Evolutionary conservation across 2,329 filamentous ascomycete genomes (phyloP).

Genomic region (Passalora sequoiae): DNA sequence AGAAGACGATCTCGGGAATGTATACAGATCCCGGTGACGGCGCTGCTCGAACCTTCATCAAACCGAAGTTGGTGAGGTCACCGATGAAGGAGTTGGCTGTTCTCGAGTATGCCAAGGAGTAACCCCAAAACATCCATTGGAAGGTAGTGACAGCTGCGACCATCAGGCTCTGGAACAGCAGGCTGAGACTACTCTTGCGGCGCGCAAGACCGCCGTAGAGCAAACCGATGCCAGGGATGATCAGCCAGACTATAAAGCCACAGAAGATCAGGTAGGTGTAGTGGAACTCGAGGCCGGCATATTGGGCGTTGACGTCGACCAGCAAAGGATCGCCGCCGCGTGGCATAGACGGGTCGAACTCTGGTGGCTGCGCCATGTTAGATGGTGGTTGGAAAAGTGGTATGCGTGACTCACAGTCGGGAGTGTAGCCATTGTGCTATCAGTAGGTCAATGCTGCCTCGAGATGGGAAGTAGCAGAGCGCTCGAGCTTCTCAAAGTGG

Average conservation of each 20-base stretch:
- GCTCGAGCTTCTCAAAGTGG: too few relatives aligned
- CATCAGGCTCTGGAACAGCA: slow-evolving; percentile 60
- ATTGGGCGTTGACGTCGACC: slow-evolving; percentile 56
- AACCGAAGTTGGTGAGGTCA: slow-evolving; percentile 56
- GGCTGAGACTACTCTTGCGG: slow-evolving; percentile 56
- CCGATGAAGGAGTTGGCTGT: slow-evolving; percentile 60
- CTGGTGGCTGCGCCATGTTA: slow-evolving; percentile 25
- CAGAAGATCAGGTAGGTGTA: slow-evolving; percentile 58
- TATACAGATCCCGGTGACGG: slow-evolving; percentile 54
- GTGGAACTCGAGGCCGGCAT: slow-evolving; percentile 55
- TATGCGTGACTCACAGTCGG: neutral
- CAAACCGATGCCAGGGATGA: slow-evolving; percentile 62
- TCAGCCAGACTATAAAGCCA: slow-evolving; percentile 59
- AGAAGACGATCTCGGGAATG: slow-evolving; percentile 62
- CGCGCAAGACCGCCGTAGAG: slow-evolving; percentile 60
- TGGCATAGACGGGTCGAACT: slow-evolving; percentile 41
- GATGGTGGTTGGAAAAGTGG: neutral
- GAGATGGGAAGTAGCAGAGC: too few relatives aligned
- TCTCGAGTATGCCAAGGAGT: slow-evolving; percentile 57
- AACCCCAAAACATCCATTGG: slow-evolving; percentile 62
- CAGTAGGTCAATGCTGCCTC: too few relatives aligned
- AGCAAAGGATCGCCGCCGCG: slow-evolving; percentile 51
- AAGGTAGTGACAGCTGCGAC: slow-evolving; percentile 54
- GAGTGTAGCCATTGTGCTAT: neutral
- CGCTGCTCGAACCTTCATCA: slow-evolving; percentile 56